These are phyloP conservation scores for Crepidotus variabilis DNA, from an alignment of 768 basidiomycete genomes.

Conservation along the genomic window DNA sequence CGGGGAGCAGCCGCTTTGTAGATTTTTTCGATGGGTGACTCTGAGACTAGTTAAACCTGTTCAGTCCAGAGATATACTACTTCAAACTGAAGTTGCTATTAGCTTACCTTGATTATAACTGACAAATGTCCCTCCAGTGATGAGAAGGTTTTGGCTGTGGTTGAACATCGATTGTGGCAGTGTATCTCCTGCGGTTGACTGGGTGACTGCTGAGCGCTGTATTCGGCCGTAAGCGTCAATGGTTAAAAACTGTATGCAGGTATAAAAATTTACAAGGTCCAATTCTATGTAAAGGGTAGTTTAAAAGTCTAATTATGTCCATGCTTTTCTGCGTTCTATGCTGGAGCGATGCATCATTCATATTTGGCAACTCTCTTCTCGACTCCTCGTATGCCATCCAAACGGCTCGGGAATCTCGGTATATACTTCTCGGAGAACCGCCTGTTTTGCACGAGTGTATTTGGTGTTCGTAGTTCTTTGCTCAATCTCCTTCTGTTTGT, in stretches of 20 bases:
- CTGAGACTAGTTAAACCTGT: not conserved
- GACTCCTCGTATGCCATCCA: conserved; percentile 1
- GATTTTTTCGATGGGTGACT: not conserved
- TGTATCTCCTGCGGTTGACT: too few species aligned
- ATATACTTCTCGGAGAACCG: conserved; percentile 6
- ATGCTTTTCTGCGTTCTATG: too few species aligned
- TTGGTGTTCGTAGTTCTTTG: conserved; percentile 4
- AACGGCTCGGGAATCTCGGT: conserved; percentile 6
- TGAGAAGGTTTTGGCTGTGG: not conserved
- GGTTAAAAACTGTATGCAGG: too few species aligned
- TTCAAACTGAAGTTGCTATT: not conserved
- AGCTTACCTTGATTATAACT: not conserved
- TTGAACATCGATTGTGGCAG: not conserved
- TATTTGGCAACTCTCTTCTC: conserved; percentile 5
- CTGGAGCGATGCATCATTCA: not conserved
- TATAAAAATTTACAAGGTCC: too few species aligned
- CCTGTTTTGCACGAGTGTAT: not conserved
- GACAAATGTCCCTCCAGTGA: not conserved
- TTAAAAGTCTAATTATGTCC: too few species aligned
- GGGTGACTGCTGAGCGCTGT: too few species aligned
- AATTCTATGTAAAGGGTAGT: too few species aligned
- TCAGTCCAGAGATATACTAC: too few species aligned
- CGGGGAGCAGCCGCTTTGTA: not conserved
- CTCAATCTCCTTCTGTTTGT: not conserved
- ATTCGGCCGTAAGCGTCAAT: too few species aligned